Evolutionary conservation across 108 stramenopile species (phyloP).

Genomic region (Pseudonitzschia multiseries): DNA sequence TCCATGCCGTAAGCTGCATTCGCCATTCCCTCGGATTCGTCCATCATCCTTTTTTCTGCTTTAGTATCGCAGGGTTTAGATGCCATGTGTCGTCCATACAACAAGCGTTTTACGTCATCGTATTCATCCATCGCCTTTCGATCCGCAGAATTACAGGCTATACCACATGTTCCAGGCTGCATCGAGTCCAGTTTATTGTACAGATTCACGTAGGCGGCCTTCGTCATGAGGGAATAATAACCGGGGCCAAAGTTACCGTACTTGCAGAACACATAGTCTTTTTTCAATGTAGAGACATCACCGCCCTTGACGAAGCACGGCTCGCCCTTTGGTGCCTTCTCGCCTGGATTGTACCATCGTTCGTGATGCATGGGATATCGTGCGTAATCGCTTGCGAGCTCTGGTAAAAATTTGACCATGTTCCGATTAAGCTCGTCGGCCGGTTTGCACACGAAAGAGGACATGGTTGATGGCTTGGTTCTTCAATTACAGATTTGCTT

Average conservation of each 20-base stretch:
- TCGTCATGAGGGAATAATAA: constrained; percentile 21
- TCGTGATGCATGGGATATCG: constrained; percentile 20
- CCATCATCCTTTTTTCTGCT: constrained; percentile 10
- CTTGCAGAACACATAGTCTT: constrained; percentile 21
- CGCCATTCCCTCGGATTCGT: constrained; percentile 16
- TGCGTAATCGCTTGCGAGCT: constrained; percentile 19
- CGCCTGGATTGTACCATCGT: constrained; percentile 16
- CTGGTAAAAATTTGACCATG: constrained; percentile 18
- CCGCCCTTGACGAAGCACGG: constrained; percentile 21
- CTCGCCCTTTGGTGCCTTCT: constrained; percentile 25
- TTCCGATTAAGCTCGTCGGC: not conserved
- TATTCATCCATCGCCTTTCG: constrained; percentile 11
- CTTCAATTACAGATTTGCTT: not conserved
- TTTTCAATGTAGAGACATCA: not conserved
- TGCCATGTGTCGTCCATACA: constrained; percentile 16
- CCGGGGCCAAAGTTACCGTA: constrained; percentile 6
- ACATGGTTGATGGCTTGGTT: not conserved
- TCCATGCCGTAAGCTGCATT: not conserved
- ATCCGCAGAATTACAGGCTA: not conserved
- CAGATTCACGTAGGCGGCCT: constrained; percentile 4
- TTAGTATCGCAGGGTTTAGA: constrained; percentile 14
- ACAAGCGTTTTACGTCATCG: constrained; percentile 14
- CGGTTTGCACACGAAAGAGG: not conserved
- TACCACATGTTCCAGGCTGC: not conserved
- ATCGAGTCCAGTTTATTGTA: not conserved